phyloP scores from a whole-genome alignment of 371 early-diverging fungal genomes.

The Apophysomyces elegans region DNA sequence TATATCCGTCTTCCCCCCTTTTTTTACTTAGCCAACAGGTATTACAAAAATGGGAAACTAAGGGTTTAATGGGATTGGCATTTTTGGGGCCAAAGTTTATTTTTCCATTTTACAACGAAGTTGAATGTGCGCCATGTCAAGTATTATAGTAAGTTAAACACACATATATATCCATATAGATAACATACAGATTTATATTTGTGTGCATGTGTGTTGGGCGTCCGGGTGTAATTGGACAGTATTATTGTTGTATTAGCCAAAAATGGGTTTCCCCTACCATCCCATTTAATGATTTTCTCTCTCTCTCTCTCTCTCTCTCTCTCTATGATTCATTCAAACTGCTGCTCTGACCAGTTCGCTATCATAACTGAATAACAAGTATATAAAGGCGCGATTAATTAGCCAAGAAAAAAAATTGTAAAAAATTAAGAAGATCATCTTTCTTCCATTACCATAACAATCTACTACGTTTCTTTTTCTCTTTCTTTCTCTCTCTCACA shows the following conservation, averaged over 20 bases:
- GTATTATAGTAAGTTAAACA: conserved; percentile 3
- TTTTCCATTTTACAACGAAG: conserved; percentile 8
- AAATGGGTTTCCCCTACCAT: background rate
- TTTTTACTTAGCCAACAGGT: background rate
- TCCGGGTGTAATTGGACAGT: background rate
- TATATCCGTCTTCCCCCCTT: background rate
- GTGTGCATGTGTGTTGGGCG: conserved; percentile 6
- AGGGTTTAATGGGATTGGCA: conserved; percentile 11
- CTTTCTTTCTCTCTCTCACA: background rate
- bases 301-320: background rate
- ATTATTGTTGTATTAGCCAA: conserved; percentile 9
- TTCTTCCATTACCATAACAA: background rate
- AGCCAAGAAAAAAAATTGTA: background rate
- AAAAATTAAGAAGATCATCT: conserved; percentile 1
- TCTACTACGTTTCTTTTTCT: background rate
- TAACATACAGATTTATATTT: conserved; percentile 12
- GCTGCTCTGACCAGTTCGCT: background rate
- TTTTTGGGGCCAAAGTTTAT: conserved; percentile 10
- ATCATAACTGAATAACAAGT: background rate
- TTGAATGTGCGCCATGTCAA: conserved; percentile 4
- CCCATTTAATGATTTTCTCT: background rate
- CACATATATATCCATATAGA: conserved; percentile 10
- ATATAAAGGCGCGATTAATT: conserved; percentile 3
- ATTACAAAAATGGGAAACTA: background rate
- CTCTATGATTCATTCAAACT: background rate